Evolutionary conservation across 2,329 filamentous ascomycete genomes (phyloP).

Genomic region (Boeremia exigua): DNA sequence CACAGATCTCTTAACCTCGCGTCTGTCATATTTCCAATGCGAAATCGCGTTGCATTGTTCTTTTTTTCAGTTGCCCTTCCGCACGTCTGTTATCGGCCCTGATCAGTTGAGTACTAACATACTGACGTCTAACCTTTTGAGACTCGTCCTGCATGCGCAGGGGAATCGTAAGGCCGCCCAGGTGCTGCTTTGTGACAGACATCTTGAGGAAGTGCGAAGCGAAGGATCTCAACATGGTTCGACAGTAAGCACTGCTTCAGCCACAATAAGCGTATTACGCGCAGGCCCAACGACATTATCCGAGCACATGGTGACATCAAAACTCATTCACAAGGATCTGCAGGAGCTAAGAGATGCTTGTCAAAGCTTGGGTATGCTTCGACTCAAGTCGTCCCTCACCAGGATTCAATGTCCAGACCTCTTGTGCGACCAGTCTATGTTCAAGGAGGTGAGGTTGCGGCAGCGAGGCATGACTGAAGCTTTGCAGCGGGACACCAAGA

Average conservation of each 20-base stretch:
- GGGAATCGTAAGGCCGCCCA: neutral
- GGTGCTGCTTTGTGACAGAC: neutral
- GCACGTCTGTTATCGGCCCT: no score
- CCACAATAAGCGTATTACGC: neutral
- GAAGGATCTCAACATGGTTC: neutral
- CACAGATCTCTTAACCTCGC: neutral
- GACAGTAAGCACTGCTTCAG: conserved; percentile 1
- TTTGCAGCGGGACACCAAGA: neutral
- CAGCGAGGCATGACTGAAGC: neutral
- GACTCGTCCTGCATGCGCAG: neutral
- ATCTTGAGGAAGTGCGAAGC: neutral
- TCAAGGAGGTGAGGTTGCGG: neutral
- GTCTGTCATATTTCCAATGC: no score
- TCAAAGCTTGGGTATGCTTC: conserved; percentile 4
- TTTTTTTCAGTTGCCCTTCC: no score
- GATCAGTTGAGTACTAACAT: no score
- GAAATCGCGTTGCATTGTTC: no score
- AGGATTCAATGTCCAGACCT: neutral
- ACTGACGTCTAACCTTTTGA: neutral
- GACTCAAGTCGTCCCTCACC: neutral
- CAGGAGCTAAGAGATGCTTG: conserved; percentile 4
- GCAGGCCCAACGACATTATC: neutral
- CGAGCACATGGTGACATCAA: neutral
- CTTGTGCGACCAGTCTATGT: neutral
- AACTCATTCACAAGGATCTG: neutral